Evolutionary conservation across 2,329 filamentous ascomycete genomes (phyloP).

Genomic region (Didymellaceae sp.): DNA sequence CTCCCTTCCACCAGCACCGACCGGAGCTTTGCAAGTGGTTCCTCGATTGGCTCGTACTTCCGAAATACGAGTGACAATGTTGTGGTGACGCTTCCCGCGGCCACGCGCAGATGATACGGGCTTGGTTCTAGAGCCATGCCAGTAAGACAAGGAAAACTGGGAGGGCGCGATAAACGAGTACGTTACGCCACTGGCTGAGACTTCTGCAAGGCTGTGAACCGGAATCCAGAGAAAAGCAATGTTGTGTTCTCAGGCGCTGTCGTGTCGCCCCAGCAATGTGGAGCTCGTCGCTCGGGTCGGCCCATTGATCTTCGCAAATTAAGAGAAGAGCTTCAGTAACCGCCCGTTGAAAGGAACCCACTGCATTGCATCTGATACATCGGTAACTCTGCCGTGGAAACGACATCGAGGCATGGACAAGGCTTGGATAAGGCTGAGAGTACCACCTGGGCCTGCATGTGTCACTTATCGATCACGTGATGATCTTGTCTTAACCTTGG

Average conservation of each 20-base stretch:
- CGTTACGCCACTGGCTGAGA: slow-evolving; percentile 8
- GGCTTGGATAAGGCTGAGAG: too few relatives aligned
- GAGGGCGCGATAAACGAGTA: neutral
- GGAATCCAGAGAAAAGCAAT: neutral
- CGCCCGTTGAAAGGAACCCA: too few relatives aligned
- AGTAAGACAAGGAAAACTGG: neutral
- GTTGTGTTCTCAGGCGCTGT: neutral
- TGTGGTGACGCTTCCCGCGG: slow-evolving; percentile 8
- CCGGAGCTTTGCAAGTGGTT: neutral
- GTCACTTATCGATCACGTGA: too few relatives aligned
- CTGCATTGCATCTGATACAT: too few relatives aligned
- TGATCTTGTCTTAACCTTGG: too few relatives aligned
- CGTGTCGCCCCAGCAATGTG: neutral
- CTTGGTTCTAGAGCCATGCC: neutral
- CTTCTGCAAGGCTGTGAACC: slow-evolving; percentile 5
- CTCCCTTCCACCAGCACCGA: slow-evolving; percentile 1
- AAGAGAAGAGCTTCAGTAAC: too few relatives aligned
- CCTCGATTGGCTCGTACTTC: slow-evolving; percentile 7
- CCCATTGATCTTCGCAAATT: too few relatives aligned
- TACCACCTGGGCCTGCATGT: too few relatives aligned
- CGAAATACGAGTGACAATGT: neutral
- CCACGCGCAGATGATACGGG: slow-evolving; percentile 6
- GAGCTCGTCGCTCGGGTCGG: too few relatives aligned
- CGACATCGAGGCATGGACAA: too few relatives aligned
- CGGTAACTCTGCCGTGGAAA: too few relatives aligned